phyloP scores from a whole-genome alignment of 2,329 filamentous ascomycete genomes.

The Fusarium domesticum region DNA sequence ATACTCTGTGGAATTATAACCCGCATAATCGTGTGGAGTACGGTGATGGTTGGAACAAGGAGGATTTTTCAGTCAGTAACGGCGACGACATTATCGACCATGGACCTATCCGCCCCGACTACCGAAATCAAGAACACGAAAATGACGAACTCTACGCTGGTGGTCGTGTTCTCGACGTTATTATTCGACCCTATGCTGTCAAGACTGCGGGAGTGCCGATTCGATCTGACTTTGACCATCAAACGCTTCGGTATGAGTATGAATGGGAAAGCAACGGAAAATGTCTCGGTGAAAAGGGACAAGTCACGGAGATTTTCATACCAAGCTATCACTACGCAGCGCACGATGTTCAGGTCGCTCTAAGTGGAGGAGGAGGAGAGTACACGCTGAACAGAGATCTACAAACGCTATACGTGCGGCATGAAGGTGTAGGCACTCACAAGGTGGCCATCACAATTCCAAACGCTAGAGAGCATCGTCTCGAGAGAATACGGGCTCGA shows the following conservation, averaged over 20 bases:
- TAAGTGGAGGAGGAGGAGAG: constrained; percentile 32
- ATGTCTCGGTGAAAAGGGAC: constrained; percentile 15
- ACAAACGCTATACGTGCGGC: constrained; percentile 32
- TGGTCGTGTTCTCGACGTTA: constrained; percentile 37
- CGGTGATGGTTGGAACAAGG: constrained; percentile 43
- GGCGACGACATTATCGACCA: constrained; percentile 32
- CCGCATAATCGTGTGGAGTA: constrained; percentile 38
- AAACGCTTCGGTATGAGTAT: constrained; percentile 35
- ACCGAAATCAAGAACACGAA: constrained; percentile 33
- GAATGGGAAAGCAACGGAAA: constrained; percentile 30
- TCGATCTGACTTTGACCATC: constrained; percentile 36
- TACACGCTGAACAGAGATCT: constrained; percentile 29
- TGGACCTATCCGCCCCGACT: constrained; percentile 28
- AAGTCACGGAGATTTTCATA: constrained; percentile 38
- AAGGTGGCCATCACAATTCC: constrained; percentile 26
- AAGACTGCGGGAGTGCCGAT: constrained; percentile 39
- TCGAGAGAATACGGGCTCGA: constrained; percentile 10
- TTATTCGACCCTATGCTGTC: constrained; percentile 41
- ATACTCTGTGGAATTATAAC: constrained; percentile 43
- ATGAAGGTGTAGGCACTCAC: constrained; percentile 11
- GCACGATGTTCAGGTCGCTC: constrained; percentile 27
- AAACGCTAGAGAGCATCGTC: constrained; percentile 22
- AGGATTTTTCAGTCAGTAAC: constrained; percentile 42
- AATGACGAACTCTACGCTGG: constrained; percentile 38
- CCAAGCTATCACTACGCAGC: constrained; percentile 38